A percentile compares a stretch with the other conserved stretches of the same genome.
Evolutionary conservation across 2,329 filamentous ascomycete genomes (phyloP).

Genomic region (Talaromyces sp.): DNA sequence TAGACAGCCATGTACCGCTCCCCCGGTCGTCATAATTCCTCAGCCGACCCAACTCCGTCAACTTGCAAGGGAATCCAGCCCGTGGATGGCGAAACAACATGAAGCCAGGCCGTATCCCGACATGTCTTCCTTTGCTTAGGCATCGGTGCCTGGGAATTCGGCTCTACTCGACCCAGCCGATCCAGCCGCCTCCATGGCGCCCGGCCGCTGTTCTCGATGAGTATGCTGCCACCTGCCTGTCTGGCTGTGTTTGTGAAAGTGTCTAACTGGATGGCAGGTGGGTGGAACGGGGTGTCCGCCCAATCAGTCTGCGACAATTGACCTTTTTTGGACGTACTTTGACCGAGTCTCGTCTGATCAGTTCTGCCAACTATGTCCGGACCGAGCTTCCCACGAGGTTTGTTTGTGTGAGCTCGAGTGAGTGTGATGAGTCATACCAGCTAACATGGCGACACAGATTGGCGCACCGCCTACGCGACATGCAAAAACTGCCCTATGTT

Average conservation of each 20-base stretch:
- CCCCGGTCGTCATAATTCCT: not conserved
- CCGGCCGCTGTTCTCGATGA: slow-evolving; percentile 58
- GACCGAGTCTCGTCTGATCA: slow-evolving; percentile 82
- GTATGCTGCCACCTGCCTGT: slow-evolving; percentile 32
- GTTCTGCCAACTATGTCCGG: slow-evolving; percentile 95
- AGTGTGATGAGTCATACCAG: not conserved
- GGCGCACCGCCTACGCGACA: slow-evolving; percentile 90
- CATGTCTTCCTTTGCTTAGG: slow-evolving; percentile 26
- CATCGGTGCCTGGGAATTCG: slow-evolving; percentile 20
- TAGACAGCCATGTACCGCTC: slow-evolving; percentile 5
- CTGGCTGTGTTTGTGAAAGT: not conserved
- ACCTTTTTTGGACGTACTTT: slow-evolving; percentile 95
- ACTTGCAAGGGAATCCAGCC: slow-evolving; percentile 9
- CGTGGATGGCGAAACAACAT: slow-evolving; percentile 32
- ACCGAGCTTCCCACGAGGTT: slow-evolving; percentile 85
- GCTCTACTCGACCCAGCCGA: slow-evolving; percentile 22
- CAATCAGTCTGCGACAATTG: slow-evolving; percentile 93
- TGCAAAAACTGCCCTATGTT: slow-evolving; percentile 92
- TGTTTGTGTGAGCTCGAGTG: slow-evolving; percentile 16
- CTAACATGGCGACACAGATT: slow-evolving; percentile 51
- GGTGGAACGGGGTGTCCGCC: slow-evolving; percentile 85
- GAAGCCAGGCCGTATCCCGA: slow-evolving; percentile 30
- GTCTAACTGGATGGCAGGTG: slow-evolving; percentile 55
- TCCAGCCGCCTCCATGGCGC: slow-evolving; percentile 52
- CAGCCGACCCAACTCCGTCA: slow-evolving; percentile 2